phyloP scores from a whole-genome alignment of 2,329 filamentous ascomycete species.

The Trematosphaeria pertusa region DNA sequence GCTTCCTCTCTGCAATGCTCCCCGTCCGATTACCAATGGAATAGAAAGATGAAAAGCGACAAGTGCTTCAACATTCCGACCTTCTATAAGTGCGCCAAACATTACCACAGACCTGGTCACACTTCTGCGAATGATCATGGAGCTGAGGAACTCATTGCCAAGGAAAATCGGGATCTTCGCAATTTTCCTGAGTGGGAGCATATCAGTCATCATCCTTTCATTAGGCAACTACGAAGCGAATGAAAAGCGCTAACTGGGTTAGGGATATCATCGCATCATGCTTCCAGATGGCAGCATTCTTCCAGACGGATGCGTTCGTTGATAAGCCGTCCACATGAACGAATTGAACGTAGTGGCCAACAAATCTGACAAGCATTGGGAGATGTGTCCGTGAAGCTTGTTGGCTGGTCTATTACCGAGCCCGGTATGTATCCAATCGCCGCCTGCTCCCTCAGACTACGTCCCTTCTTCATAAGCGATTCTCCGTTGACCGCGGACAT shows the following conservation, averaged over 20 bases:
- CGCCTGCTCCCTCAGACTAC: conserved; percentile 8
- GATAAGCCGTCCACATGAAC: too few species aligned
- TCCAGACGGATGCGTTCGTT: conserved; percentile 11
- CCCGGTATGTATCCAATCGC: conserved; percentile 16
- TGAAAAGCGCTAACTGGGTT: background rate
- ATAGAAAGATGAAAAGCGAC: conserved; percentile 6
- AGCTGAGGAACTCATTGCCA: conserved; percentile 4
- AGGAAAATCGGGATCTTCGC: conserved; percentile 9
- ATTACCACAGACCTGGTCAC: conserved; percentile 14
- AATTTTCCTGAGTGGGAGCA: conserved; percentile 10
- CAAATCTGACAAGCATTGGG: conserved; percentile 10
- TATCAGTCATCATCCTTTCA: conserved; percentile 11
- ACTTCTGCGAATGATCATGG: conserved; percentile 8
- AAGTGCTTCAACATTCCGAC: conserved; percentile 4
- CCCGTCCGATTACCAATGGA: conserved; percentile 9
- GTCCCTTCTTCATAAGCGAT: background rate
- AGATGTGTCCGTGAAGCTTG: conserved; percentile 10
- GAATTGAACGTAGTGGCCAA: too few species aligned
- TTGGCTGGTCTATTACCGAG: conserved; percentile 15
- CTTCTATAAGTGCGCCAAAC: conserved; percentile 5
- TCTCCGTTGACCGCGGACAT: too few species aligned
- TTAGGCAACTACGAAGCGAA: background rate
- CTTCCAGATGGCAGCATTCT: conserved; percentile 11
- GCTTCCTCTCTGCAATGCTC: conserved; percentile 6
- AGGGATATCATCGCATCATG: conserved; percentile 10